These are phyloP conservation scores for Diaporthe australafricana DNA, from an alignment of 2,329 filamentous ascomycete genomes.

Conservation along the genomic window DNA sequence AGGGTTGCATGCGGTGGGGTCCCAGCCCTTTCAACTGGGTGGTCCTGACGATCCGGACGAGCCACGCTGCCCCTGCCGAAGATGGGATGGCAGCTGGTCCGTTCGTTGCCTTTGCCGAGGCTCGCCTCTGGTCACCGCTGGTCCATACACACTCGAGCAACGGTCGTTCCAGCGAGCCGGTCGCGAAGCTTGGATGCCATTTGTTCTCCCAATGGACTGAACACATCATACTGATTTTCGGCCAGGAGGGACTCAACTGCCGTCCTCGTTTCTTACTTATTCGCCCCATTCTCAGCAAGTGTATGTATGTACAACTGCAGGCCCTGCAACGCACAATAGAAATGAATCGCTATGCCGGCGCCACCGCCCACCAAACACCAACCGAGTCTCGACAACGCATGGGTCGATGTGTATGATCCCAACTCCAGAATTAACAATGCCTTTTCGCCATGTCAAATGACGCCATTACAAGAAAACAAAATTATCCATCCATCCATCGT, in stretches of 20 bases:
- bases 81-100: conserved; percentile 9
- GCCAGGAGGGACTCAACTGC: neutral
- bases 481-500: neutral
- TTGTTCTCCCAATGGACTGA: no score
- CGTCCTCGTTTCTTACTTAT: neutral
- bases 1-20: conserved; percentile 11
- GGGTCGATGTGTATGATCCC: neutral
- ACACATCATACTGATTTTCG: no score
- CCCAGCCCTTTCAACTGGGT: conserved; percentile 29
- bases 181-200: no score
- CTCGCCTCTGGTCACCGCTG: neutral
- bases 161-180: neutral
- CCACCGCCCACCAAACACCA: conserved; percentile 9
- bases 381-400: neutral
- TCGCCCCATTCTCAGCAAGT: neutral
- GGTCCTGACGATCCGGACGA: conserved; percentile 17
- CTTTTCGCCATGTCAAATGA: neutral
- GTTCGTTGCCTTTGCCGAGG: conserved; percentile 2
- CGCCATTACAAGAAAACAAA: neutral
- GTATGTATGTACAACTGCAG: conserved; percentile 1
- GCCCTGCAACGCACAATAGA: neutral
- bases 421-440: neutral
- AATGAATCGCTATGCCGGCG: conserved; percentile 20
- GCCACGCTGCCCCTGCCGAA: conserved; percentile 7
- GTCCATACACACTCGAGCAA: neutral